Percentiles rank a stretch among this genome's conserved stretches.
Evolutionary conservation across 305 asterid species (phyloP).

Genomic region (Fraxinus platypoda): DNA sequence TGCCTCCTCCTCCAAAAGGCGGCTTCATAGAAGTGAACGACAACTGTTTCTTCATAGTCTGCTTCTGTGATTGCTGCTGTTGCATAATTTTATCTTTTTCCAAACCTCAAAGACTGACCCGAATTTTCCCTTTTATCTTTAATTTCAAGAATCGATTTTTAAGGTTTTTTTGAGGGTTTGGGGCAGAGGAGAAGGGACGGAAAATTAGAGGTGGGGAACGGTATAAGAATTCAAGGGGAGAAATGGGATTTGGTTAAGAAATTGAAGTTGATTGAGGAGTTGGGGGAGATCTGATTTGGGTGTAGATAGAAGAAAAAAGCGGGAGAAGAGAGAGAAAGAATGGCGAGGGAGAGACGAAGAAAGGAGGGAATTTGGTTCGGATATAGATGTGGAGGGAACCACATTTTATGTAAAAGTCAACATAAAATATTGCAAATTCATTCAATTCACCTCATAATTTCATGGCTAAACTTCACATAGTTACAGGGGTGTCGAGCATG

Average conservation of each 20-base stretch:
- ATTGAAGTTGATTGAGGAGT: constrained; percentile 24
- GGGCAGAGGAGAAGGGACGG: not conserved
- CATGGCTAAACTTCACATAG: not conserved
- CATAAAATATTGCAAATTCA: not conserved
- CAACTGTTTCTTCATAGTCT: constrained; percentile 57
- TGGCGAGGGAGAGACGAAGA: constrained; percentile 37
- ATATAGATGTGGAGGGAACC: constrained; percentile 93
- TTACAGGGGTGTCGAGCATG: not conserved
- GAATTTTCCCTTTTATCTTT: constrained; percentile 20
- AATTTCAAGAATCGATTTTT: constrained; percentile 21
- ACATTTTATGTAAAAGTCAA: not conserved
- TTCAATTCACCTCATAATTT: not conserved
- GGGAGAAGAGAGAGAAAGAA: constrained; percentile 37
- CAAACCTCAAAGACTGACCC: constrained; percentile 23
- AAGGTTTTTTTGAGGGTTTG: constrained; percentile 22
- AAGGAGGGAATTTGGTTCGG: constrained; percentile 85
- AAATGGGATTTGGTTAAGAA: constrained; percentile 12
- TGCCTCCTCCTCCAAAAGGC: constrained; percentile 51
- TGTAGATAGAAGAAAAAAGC: constrained; percentile 35
- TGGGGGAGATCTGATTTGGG: constrained; percentile 42
- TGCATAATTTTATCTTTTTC: constrained; percentile 41
- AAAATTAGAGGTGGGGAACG: constrained; percentile 12
- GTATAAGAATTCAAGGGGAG: constrained; percentile 20
- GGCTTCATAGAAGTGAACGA: constrained; percentile 67
- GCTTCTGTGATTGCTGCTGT: constrained; percentile 44